These are phyloP conservation scores for Pharnaceum exiguum DNA, from an alignment of 148 eudicot genomes.

Conservation along the genomic window DNA sequence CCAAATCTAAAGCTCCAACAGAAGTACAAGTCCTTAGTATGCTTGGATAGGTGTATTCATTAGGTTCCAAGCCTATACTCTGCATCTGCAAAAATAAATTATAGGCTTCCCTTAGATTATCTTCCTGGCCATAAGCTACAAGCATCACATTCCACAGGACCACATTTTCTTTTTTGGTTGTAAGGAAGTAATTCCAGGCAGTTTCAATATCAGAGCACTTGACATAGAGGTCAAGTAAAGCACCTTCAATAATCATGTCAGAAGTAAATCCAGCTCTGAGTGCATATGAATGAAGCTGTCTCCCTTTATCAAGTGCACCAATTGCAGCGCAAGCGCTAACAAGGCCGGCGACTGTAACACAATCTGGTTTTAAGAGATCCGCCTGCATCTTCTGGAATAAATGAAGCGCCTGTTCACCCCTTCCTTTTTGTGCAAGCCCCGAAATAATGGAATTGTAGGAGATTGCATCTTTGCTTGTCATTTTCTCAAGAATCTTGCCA, in stretches of 20 bases:
- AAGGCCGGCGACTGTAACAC: constrained; percentile 81
- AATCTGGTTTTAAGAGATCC: constrained; percentile 68
- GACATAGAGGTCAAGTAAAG: constrained; percentile 92
- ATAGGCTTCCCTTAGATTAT: constrained; percentile 53
- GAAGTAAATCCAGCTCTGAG: constrained; percentile 71
- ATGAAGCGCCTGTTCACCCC: constrained; percentile 46
- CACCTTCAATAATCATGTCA: constrained; percentile 87
- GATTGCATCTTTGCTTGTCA: constrained; percentile 60
- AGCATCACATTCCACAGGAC: constrained; percentile 94
- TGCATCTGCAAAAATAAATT: constrained; percentile 57
- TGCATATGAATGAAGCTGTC: constrained; percentile 76
- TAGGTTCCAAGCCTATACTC: constrained; percentile 65
- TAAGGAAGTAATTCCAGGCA: constrained; percentile 62
- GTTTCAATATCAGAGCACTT: constrained; percentile 75
- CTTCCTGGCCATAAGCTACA: constrained; percentile 78
- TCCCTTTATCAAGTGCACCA: constrained; percentile 65
- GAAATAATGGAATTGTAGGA: constrained; percentile 87
- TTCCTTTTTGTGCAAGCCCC: constrained; percentile 74
- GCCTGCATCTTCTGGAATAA: constrained; percentile 67
- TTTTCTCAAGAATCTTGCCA: constrained; percentile 50
- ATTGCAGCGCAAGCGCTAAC: constrained; percentile 70
- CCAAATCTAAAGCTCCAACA: constrained; percentile 66
- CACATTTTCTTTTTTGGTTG: constrained; percentile 55
- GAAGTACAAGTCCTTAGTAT: constrained; percentile 76
- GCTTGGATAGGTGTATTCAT: constrained; percentile 90